A percentile compares a stretch with the other conserved stretches of the same genome.
Conservation (phyloP, 371 early-diverging fungal species). For the Lichtheimia hyalospora region DNA sequence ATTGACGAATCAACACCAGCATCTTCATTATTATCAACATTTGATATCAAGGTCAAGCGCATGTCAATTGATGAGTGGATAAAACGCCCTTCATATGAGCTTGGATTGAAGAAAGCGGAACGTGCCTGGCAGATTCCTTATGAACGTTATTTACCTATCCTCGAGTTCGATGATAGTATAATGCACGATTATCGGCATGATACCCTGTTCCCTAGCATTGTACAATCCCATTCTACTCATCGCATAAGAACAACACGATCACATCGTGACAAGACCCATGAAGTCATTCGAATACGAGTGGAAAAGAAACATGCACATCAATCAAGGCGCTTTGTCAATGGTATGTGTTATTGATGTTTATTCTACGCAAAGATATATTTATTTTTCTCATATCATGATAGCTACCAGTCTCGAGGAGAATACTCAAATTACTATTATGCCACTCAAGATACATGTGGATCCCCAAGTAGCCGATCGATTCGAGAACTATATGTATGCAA, state of each 20-base stretch:
- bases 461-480: conserved; percentile 47
- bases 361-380: background rate
- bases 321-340: conserved; percentile 19
- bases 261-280: background rate
- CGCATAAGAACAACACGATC: background rate
- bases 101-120: background rate
- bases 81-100: background rate
- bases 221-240: background rate
- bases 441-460: conserved; percentile 53
- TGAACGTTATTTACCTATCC: conserved; percentile 28
- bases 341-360: background rate
- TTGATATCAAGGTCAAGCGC: conserved; percentile 18
- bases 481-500: conserved; percentile 42
- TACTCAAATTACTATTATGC: conserved; percentile 46
- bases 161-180: conserved; percentile 37
- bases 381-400: background rate
- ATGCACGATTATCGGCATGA: conserved; percentile 20
- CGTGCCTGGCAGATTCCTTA: conserved; percentile 17
- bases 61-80: conserved; percentile 37
- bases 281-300: conserved; percentile 21
- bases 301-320: conserved; percentile 29
- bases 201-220: conserved; percentile 20
- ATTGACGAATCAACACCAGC: conserved; percentile 2
- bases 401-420: conserved; percentile 36
- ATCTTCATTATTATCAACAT: conserved; percentile 12